These are phyloP conservation scores for Paramarasmius palmivorus DNA, from an alignment of 1,284 basidiomycete species.

Conservation along the genomic window DNA sequence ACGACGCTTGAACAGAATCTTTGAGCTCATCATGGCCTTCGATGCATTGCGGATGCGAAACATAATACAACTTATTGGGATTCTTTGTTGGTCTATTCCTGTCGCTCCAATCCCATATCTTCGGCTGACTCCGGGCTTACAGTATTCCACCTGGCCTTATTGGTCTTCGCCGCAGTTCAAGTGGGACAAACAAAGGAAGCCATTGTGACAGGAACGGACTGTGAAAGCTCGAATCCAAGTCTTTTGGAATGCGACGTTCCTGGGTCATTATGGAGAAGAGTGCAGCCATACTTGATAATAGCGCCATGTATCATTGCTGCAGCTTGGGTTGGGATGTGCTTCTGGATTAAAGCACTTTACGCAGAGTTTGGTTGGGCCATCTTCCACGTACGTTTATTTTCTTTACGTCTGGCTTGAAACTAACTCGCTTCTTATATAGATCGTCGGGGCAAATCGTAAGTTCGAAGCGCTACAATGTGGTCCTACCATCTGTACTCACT, in stretches of 20 bases:
- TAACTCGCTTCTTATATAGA: conserved; percentile 62
- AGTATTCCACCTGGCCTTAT: conserved; percentile 1
- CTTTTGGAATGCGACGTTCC: conserved; percentile 47
- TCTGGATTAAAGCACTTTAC: conserved; percentile 56
- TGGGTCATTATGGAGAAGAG: conserved; percentile 42
- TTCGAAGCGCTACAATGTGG: conserved; percentile 11
- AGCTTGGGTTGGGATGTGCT: conserved; percentile 53
- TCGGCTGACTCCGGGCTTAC: neutral
- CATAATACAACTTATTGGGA: conserved; percentile 73
- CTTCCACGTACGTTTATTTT: neutral
- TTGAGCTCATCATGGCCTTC: conserved; percentile 71
- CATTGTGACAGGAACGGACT: conserved; percentile 26
- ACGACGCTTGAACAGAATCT: conserved; percentile 46
- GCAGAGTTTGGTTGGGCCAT: conserved; percentile 59
- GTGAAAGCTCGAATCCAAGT: conserved; percentile 7
- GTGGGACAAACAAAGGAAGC: conserved; percentile 15
- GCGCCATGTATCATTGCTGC: conserved; percentile 53
- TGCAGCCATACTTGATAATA: conserved; percentile 52
- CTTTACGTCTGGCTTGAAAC: neutral
- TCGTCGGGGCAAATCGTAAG: conserved; percentile 80
- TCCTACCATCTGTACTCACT: neutral
- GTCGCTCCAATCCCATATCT: neutral
- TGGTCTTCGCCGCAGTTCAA: conserved; percentile 1
- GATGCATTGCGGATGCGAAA: conserved; percentile 77
- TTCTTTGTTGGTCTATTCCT: conserved; percentile 53